These are phyloP conservation scores for Euphorbia tirucalli DNA, from an alignment of 345 rosid species.

Conservation along the genomic window DNA sequence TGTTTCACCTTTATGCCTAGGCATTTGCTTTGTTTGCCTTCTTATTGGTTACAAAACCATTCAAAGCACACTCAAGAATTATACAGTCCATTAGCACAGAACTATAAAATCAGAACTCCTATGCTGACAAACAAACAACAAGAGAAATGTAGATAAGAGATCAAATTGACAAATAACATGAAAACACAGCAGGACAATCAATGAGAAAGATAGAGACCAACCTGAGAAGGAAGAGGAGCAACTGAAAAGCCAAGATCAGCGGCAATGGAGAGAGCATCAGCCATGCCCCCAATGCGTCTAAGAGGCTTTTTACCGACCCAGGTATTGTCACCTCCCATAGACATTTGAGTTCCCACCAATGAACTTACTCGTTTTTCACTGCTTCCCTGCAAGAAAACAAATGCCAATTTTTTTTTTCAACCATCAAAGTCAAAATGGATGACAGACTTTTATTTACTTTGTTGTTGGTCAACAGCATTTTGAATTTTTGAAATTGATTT, in stretches of 20 bases:
- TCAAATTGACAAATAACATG: too few relatives aligned
- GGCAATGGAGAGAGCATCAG: slow-evolving; percentile 96
- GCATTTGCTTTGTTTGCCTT: too few relatives aligned
- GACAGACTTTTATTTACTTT: too few relatives aligned
- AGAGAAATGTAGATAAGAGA: not conserved
- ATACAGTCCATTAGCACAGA: too few relatives aligned
- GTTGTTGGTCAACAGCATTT: too few relatives aligned
- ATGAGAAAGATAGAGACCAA: slow-evolving; percentile 11
- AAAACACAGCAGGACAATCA: too few relatives aligned
- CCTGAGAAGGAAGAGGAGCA: slow-evolving; percentile 79
- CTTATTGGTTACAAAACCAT: too few relatives aligned
- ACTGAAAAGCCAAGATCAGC: slow-evolving; percentile 92
- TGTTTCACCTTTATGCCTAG: too few relatives aligned
- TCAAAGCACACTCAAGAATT: too few relatives aligned
- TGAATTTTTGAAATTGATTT: too few relatives aligned
- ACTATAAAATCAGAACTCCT: too few relatives aligned
- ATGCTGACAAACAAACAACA: not conserved
- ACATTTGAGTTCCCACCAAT: slow-evolving; percentile 38
- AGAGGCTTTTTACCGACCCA: slow-evolving; percentile 96
- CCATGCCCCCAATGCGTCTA: slow-evolving; percentile 93
- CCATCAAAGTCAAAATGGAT: not conserved
- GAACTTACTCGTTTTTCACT: too few relatives aligned
- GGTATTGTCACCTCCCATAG: slow-evolving; percentile 75
- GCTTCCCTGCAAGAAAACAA: not conserved
- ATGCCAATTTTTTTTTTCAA: not conserved